A percentile compares a stretch with the other conserved stretches of the same genome.
These are phyloP conservation scores for Pezicula radicicola DNA, from an alignment of 2,329 filamentous ascomycete species.

Conservation along the genomic window DNA sequence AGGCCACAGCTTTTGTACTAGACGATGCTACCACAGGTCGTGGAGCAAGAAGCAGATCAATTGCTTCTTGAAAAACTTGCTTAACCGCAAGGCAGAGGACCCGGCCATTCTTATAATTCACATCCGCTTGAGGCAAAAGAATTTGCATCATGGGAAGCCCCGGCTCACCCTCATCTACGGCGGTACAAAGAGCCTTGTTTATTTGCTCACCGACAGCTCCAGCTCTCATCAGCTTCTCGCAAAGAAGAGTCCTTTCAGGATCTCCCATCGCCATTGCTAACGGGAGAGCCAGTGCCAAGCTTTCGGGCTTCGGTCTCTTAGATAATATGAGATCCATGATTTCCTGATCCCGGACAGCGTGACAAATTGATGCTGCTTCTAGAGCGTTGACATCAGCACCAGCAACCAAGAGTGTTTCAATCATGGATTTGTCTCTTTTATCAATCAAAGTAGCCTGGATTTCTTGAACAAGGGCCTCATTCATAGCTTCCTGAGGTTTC, in stretches of 20 bases:
- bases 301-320: constrained; percentile 37
- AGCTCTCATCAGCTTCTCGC: constrained; percentile 13
- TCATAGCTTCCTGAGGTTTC: constrained; percentile 40
- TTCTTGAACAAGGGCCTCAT: constrained; percentile 46
- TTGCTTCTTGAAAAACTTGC: constrained; percentile 5
- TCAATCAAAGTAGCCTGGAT: constrained; percentile 42
- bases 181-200: constrained; percentile 5
- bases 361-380: constrained; percentile 48
- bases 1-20: constrained; percentile 2
- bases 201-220: constrained; percentile 11
- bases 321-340: constrained; percentile 48
- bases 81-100: constrained; percentile 4
- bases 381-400: constrained; percentile 54
- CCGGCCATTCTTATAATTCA: constrained; percentile 9
- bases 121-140: constrained; percentile 10
- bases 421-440: constrained; percentile 38
- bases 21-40: constrained; percentile 3
- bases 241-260: constrained; percentile 5
- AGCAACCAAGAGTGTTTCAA: constrained; percentile 44
- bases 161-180: constrained; percentile 5
- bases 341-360: constrained; percentile 43
- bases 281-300: constrained; percentile 6
- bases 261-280: constrained; percentile 7
- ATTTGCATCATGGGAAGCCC: constrained; percentile 5
- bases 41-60: constrained; percentile 10